phyloP scores from a whole-genome alignment of 2,329 filamentous ascomycete species.

The Colletotrichum somersetense region DNA sequence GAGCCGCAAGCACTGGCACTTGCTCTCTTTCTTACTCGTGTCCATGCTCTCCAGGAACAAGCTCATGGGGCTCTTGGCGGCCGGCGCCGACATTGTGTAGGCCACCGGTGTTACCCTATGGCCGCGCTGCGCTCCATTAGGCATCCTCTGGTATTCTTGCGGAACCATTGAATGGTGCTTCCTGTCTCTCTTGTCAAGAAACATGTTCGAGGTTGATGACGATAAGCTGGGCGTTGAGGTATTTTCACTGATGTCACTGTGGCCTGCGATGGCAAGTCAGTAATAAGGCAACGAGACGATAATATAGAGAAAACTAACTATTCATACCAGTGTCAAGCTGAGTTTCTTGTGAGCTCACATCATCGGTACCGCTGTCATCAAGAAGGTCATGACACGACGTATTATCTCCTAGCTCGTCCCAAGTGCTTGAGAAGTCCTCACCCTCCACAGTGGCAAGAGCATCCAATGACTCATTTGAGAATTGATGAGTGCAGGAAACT shows the following conservation, averaged over 20 bases:
- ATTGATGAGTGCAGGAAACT: constrained; percentile 7
- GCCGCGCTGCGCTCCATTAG: not conserved
- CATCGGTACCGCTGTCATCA: constrained; percentile 7
- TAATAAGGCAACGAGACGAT: not conserved
- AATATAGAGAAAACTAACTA: not conserved
- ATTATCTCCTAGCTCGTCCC: constrained; percentile 11
- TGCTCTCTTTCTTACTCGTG: constrained; percentile 9
- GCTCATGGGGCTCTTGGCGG: no score
- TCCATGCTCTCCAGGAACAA: not conserved
- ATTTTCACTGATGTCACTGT: not conserved
- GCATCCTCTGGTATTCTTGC: not conserved
- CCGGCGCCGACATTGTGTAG: constrained; percentile 12
- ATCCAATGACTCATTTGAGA: constrained; percentile 1
- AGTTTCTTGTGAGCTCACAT: constrained; percentile 12
- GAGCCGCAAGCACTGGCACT: constrained; percentile 11
- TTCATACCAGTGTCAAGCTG: constrained; percentile 16
- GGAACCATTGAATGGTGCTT: not conserved
- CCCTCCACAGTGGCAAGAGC: not conserved
- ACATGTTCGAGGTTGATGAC: not conserved
- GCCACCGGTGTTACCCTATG: not conserved
- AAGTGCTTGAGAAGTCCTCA: not conserved
- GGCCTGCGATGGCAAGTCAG: not conserved
- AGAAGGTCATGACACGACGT: not conserved
- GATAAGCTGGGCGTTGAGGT: constrained; percentile 12
- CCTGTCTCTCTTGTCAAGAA: constrained; percentile 6